phyloP scores from a whole-genome alignment of 2,329 filamentous ascomycete genomes.

The Fusarium ramigenum region DNA sequence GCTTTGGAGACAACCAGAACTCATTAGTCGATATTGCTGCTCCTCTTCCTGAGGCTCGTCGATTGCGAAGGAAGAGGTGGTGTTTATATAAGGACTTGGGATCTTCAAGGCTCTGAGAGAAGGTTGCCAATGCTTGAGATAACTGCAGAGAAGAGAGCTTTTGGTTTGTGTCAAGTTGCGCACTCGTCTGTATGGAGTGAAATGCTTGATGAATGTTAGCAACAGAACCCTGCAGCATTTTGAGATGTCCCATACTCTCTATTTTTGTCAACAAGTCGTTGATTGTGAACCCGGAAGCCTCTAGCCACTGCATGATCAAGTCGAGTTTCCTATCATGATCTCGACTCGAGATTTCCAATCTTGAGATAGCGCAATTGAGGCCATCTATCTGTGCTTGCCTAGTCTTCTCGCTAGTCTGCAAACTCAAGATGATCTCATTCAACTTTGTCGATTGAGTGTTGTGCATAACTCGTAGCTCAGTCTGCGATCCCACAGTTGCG shows the following conservation, averaged over 20 bases:
- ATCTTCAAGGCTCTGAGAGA: neutral
- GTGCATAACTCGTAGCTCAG: conserved; percentile 11
- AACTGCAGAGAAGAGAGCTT: neutral
- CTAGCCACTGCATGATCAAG: neutral
- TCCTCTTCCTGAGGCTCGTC: neutral
- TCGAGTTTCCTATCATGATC: neutral
- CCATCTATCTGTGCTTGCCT: neutral
- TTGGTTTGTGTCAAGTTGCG: conserved; percentile 2
- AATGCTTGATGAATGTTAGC: neutral
- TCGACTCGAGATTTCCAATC: neutral
- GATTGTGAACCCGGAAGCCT: neutral
- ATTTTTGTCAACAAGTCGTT: neutral
- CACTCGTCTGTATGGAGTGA: conserved; percentile 1
- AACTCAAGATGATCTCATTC: neutral
- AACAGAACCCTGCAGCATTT: accelerated
- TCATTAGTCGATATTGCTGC: neutral
- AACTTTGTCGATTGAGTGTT: neutral
- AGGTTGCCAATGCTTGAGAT: neutral
- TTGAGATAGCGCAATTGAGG: neutral
- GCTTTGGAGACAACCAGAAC: conserved; percentile 10
- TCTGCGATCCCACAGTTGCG: neutral
- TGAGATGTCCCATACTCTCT: neutral
- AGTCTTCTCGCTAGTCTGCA: neutral
- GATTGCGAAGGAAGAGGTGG: neutral
- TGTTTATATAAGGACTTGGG: neutral